phyloP scores from a whole-genome alignment of 805 yeast genomes.

The Ogataea paradorogensis region DNA sequence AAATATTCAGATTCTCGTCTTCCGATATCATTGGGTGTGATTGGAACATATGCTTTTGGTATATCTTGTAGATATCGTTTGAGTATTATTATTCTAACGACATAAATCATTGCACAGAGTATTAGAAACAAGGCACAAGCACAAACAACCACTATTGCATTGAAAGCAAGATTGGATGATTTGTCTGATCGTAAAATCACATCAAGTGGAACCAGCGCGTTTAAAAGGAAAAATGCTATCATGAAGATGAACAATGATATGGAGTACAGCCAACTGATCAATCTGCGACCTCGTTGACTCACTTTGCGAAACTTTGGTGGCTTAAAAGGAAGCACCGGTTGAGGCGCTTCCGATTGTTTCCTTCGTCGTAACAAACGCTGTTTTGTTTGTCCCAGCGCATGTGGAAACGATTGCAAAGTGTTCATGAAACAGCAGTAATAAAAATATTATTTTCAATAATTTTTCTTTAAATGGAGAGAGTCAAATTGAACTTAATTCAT shows the following conservation, averaged over 20 bases:
- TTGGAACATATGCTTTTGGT: conserved; percentile 75
- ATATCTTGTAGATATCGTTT: conserved; percentile 66
- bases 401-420: conserved; percentile 6
- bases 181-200: conserved; percentile 59
- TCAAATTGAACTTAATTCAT: conserved; percentile 41
- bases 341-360: conserved; percentile 6
- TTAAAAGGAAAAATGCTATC: conserved; percentile 50
- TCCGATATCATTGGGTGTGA: conserved; percentile 58
- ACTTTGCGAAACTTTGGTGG: conserved; percentile 16
- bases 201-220: conserved; percentile 76
- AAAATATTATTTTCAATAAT: neutral
- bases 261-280: conserved; percentile 42
- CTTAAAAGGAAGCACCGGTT: conserved; percentile 10
- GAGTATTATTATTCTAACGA: conserved; percentile 57
- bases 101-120: conserved; percentile 46
- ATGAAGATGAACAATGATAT: conserved; percentile 41
- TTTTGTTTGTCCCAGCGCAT: conserved; percentile 8
- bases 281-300: conserved; percentile 20
- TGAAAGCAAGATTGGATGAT: conserved; percentile 61
- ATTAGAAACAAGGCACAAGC: conserved; percentile 63
- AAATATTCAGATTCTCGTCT: conserved; percentile 41
- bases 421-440: conserved; percentile 2
- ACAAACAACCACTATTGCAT: conserved; percentile 75
- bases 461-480: conserved; percentile 28
- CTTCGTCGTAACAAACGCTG: conserved; percentile 11